Evolutionary conservation across 139 green algal species (phyloP), one percentile per base, ranked within the genome.

Genomic region (Coelastrella sp.): DNA sequence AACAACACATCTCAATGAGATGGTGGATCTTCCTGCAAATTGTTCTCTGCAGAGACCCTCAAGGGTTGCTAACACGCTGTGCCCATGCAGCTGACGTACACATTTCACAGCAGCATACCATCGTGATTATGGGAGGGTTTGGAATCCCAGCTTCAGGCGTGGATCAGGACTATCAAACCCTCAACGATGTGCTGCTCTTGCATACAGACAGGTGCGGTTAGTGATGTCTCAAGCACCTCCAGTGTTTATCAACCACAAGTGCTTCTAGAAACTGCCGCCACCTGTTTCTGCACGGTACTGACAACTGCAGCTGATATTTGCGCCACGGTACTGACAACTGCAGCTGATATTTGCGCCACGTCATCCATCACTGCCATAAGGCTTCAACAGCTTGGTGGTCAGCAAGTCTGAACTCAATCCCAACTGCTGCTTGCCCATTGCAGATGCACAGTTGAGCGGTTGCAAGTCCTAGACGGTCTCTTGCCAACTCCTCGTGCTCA

Each of bases 31-130:
- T n/a, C n/a, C n/a, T n/a, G n/a, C n/a, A n/a, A 59, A 8, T 30
- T 81, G 48, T 6, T 57, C 30, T 34, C 35, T 40, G 37, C 57
- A 74, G 76, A 23, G 57, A 83, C 37, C 53, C 53, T 8, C 76
- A 69, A 13, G 25, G 43, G 59, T 41, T 84, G 77, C 60, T 84
- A 17, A 41, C 71, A n/a, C 40, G 77, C 23, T 63, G 37, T 13
- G 77, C 77, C 25, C 77, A 84, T 57, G 41, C 77, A 43, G 77
- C 77, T 5, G 60, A 84, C 48, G 25, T 74, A 11, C 57, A 84
- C 60, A 59, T 60, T 4, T 40, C 38, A 9, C 34, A 25, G 25
- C 27, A 40, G 5, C 9, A 51, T 40, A 72, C 60, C 37, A 59
- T 84, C 19, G 30, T 84, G 2, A 69, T 84, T 4, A 63, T 74